Percentiles rank a stretch among this genome's conserved stretches.
phyloP scores from a whole-genome alignment of 495 filamentous ascomycete genomes.

The Schizothecium vesticola region DNA sequence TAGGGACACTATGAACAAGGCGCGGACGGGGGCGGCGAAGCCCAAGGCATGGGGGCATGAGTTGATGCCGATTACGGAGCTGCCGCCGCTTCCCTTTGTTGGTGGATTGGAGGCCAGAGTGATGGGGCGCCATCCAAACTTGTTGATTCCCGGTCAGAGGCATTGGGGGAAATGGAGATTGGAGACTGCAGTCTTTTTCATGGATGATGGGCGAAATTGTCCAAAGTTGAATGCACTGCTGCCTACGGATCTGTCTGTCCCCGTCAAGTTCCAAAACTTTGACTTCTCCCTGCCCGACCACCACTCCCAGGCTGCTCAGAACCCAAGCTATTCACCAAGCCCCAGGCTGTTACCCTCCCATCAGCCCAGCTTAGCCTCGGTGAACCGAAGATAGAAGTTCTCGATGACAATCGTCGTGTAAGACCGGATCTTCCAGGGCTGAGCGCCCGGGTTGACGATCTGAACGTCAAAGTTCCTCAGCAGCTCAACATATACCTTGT shows the following conservation, averaged over 20 bases:
- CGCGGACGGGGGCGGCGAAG: not conserved
- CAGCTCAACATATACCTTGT: constrained; percentile 12
- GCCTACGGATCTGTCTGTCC: not conserved
- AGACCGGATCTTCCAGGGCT: not conserved
- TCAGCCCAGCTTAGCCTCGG: not conserved
- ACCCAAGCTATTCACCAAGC: too few relatives aligned
- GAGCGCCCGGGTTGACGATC: not conserved
- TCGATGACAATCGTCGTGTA: constrained; percentile 1
- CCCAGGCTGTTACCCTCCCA: not conserved
- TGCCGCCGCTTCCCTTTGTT: constrained; percentile 10
- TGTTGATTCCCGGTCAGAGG: too few relatives aligned
- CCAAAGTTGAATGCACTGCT: not conserved
- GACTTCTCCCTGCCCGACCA: not conserved
- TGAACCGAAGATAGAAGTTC: constrained; percentile 1
- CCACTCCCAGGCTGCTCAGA: too few relatives aligned
- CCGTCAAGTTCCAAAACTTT: not conserved
- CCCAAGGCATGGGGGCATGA: constrained; percentile 15
- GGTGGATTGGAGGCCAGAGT: not conserved
- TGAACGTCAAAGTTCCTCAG: constrained; percentile 11
- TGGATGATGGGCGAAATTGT: too few relatives aligned
- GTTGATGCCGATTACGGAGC: constrained; percentile 1
- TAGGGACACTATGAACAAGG: not conserved
- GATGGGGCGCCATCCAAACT: not conserved
- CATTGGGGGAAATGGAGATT: not conserved
- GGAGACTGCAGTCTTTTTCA: not conserved